Evolutionary conservation across 306 rosid genomes (phyloP).

Genomic region (Senna siamea): DNA sequence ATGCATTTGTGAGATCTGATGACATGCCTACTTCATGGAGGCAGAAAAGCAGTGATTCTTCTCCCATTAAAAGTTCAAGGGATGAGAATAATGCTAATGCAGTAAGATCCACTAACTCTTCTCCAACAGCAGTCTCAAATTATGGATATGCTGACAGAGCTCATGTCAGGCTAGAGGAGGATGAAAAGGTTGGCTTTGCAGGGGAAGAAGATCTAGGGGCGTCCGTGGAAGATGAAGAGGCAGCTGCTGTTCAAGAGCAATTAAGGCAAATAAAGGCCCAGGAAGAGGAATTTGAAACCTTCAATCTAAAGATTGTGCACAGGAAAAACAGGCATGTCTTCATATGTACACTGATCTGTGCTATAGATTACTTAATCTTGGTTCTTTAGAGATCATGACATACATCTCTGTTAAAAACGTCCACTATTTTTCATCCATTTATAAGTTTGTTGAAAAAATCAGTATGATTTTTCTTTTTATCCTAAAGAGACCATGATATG

Average conservation of each 20-base stretch:
- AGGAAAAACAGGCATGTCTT: conserved; percentile 89
- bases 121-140: conserved; percentile 79
- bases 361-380: conserved; percentile 19
- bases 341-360: conserved; percentile 14
- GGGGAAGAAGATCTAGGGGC: conserved; percentile 82
- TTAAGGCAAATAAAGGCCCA: conserved; percentile 94
- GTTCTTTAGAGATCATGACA: neutral
- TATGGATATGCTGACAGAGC: conserved; percentile 80
- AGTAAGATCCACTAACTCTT: conserved; percentile 67
- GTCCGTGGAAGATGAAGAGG: conserved; percentile 92
- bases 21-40: conserved; percentile 72
- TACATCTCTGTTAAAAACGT: conserved; percentile 1
- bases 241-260: conserved; percentile 99
- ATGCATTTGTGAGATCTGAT: conserved; percentile 60
- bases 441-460: conserved; percentile 24
- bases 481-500: neutral
- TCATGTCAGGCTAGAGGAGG: conserved; percentile 71
- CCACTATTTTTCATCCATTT: conserved; percentile 19
- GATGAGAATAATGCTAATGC: conserved; percentile 69
- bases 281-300: conserved; percentile 97
- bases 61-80: conserved; percentile 72
- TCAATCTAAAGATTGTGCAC: conserved; percentile 97
- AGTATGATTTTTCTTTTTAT: neutral
- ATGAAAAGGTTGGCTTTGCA: conserved; percentile 58
- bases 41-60: conserved; percentile 78